Conservation (phyloP, 192 early-diverging fungal genomes). For the Coemansia sp. region DNA sequence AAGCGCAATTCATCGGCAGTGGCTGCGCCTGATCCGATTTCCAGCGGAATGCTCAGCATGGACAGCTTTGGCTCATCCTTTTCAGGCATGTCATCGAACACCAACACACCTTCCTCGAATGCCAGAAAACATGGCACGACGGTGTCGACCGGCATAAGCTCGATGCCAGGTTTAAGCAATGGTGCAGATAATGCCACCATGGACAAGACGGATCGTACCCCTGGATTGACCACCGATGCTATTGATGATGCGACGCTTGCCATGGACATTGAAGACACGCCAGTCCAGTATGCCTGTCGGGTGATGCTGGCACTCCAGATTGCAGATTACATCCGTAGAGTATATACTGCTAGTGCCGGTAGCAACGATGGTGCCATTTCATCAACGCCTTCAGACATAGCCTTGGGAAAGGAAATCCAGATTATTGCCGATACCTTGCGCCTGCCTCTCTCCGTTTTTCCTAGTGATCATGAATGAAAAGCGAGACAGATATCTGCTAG, state of each 20-base stretch:
- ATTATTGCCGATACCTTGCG: conserved; percentile 34
- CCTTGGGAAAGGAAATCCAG: conserved; percentile 31
- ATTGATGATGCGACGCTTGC: conserved; percentile 19
- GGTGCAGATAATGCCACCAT: neutral
- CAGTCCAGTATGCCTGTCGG: conserved; percentile 52
- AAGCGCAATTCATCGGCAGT: neutral
- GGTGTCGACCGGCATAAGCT: neutral
- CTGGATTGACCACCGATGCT: neutral
- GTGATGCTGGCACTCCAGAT: conserved; percentile 52
- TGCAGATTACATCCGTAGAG: conserved; percentile 32
- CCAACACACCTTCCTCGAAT: neutral
- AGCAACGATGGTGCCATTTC: neutral
- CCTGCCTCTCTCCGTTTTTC: conserved; percentile 28
- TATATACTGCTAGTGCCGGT: neutral
- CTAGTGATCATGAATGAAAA: neutral
- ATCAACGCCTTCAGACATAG: neutral
- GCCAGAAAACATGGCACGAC: neutral
- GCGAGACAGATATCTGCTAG: neutral
- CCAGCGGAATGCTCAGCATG: conserved; percentile 33
- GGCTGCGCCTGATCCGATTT: conserved; percentile 17
- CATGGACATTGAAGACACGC: conserved; percentile 54
- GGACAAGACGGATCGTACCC: neutral
- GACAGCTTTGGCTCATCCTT: conserved; percentile 41
- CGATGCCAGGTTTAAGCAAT: neutral
- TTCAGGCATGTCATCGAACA: conserved; percentile 5